These are phyloP conservation scores for Solanum commersonii DNA, from an alignment of 257 asterid genomes.

Conservation along the genomic window DNA sequence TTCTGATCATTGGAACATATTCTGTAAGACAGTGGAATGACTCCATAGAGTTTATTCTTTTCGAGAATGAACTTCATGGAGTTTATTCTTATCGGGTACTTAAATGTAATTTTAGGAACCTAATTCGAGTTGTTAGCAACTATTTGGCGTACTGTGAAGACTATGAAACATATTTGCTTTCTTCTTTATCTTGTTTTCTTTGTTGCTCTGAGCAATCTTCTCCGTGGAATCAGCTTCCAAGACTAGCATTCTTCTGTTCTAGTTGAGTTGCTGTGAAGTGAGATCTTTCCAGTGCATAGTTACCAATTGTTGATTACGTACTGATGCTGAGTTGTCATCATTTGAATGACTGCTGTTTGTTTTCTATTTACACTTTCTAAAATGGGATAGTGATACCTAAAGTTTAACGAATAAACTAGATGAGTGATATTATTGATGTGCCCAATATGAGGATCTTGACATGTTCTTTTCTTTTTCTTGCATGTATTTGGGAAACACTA, in stretches of 20 bases:
- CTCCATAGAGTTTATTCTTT: not conserved
- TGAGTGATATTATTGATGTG: not conserved
- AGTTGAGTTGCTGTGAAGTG: not conserved
- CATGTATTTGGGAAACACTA: slow-evolving; percentile 29
- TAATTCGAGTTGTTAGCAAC: not conserved
- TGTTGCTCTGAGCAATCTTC: not conserved
- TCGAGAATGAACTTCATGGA: not conserved
- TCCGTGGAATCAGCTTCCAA: not conserved
- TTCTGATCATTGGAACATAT: not conserved
- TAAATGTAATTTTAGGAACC: not conserved
- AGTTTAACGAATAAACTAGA: not conserved
- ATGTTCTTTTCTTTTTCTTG: slow-evolving; percentile 16
- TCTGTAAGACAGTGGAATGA: not conserved
- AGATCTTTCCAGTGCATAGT: not conserved
- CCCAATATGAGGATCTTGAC: not conserved
- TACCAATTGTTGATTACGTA: not conserved
- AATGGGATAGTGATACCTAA: not conserved
- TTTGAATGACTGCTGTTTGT: not conserved
- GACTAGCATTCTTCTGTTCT: not conserved
- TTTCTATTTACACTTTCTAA: not conserved
- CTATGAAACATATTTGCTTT: not conserved
- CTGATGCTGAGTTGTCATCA: not conserved
- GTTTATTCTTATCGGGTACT: not conserved
- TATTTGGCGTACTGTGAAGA: not conserved
- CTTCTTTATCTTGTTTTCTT: not conserved